phyloP scores from a whole-genome alignment of 345 rosid genomes.

The thale cress (Arabidopsis thaliana) region TAIR10.1 NC_003074.8:687001-687500 shows the following conservation, averaged over 20 bases:
- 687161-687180: slow-evolving; percentile 6
- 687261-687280: slow-evolving; percentile 44
- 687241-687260: slow-evolving; percentile 29
- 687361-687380: slow-evolving; percentile 34
- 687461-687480: slow-evolving; percentile 44
- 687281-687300: slow-evolving; percentile 52
- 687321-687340: slow-evolving; percentile 38
- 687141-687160: slow-evolving; percentile 24
- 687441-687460: not conserved
- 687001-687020: slow-evolving; percentile 33
- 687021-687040: not conserved
- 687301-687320: slow-evolving; percentile 59
- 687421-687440: not conserved
- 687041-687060: slow-evolving; percentile 14
- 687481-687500: slow-evolving; percentile 40
- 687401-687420: slow-evolving; percentile 30
- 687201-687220: not conserved
- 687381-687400: slow-evolving; percentile 9
- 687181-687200: not conserved
- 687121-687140: slow-evolving; percentile 14
- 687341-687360: slow-evolving; percentile 29
- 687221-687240: slow-evolving; percentile 39
- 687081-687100: slow-evolving; percentile 38
- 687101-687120: slow-evolving; percentile 12
- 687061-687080: slow-evolving; percentile 39